Evolutionary conservation across 1,139 yeast genomes (phyloP), one percentile per base, ranked within the genome.

Genomic region (Lodderomyces parapsilosis): DNA sequence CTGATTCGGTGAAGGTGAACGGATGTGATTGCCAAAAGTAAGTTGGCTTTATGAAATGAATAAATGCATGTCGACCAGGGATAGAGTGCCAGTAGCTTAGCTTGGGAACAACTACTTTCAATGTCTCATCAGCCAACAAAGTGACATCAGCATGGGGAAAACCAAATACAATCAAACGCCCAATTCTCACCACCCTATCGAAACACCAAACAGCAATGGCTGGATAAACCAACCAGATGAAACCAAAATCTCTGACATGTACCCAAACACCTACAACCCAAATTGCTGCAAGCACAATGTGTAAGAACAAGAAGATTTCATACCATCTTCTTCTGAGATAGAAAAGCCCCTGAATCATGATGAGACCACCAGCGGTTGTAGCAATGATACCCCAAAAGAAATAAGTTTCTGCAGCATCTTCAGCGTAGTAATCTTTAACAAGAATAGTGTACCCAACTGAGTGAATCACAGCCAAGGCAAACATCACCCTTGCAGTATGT

Each of bases 41-140:
- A 11, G 58, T 45, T 5, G 65, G 65, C 39, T 59, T 58, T 24
- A 74, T 44, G 53, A 78, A 77, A 50, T 75, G 70, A 30, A 78
- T 60, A 47, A 71, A 78, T 0, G 78, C 81, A 53, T 76, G 80
- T 1, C 79, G 76, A 34, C 82, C 82, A 9, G 80, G 78, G 34
- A 60, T 53, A 1, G 73, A 54, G n/a, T 59, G 55, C 78, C 78
- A 75, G 47, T 62, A 56, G 2, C 50, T 54, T n/a, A 78, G 76
- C 39, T 61, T 70, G 2, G 76, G 74, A 3, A 75, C 62, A 5
- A 58, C 53, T 2, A 76, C 65, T 49, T 67, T 66, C 19, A 76
- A 59, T 3, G 76, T 69, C 48, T 73, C 77, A 38, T 63, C 67
- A 1, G 66, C 59, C 28, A 66, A 49, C 25, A 76, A 54, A 22